phyloP scores from a whole-genome alignment of 2,329 filamentous ascomycete genomes.

The Neofusicoccum kwambonambiense region DNA sequence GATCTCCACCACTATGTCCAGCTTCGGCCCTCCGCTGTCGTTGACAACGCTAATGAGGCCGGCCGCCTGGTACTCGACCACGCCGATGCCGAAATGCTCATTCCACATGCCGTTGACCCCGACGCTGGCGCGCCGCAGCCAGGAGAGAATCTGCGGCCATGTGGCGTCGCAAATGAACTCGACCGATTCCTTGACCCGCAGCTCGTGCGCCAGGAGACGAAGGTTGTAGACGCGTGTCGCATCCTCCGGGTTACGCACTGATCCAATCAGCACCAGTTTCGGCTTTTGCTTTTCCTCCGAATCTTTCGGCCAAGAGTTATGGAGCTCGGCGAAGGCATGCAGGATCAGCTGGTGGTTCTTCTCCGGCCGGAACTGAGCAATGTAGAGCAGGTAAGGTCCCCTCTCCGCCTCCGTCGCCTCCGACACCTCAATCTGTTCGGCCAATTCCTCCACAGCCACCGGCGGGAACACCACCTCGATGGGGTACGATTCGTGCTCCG shows the following conservation, averaged over 20 bases:
- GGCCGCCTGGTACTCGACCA: conserved; percentile 96
- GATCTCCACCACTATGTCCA: conserved; percentile 84
- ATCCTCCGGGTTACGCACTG: conserved; percentile 81
- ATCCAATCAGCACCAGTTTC: conserved; percentile 81
- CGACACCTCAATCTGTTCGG: conserved; percentile 70
- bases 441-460: conserved; percentile 82
- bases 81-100: conserved; percentile 97
- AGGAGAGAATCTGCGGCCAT: conserved; percentile 82
- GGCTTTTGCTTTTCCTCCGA: conserved; percentile 52
- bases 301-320: conserved; percentile 39
- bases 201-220: conserved; percentile 79
- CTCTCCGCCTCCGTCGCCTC: conserved; percentile 66
- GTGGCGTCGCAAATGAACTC: conserved; percentile 87
- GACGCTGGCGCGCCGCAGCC: conserved; percentile 72
- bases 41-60: conserved; percentile 92
- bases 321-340: conserved; percentile 76
- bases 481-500: conserved; percentile 12
- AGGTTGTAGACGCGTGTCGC: conserved; percentile 84
- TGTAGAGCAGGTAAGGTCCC: conserved; percentile 77
- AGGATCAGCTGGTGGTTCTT: conserved; percentile 92
- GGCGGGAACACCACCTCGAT: conserved; percentile 86
- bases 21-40: conserved; percentile 85
- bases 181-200: conserved; percentile 71
- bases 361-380: conserved; percentile 95
- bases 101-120: conserved; percentile 99